Base-by-base conservation (phyloP, 331 rosid species). In the Malus hybrid region DNA sequence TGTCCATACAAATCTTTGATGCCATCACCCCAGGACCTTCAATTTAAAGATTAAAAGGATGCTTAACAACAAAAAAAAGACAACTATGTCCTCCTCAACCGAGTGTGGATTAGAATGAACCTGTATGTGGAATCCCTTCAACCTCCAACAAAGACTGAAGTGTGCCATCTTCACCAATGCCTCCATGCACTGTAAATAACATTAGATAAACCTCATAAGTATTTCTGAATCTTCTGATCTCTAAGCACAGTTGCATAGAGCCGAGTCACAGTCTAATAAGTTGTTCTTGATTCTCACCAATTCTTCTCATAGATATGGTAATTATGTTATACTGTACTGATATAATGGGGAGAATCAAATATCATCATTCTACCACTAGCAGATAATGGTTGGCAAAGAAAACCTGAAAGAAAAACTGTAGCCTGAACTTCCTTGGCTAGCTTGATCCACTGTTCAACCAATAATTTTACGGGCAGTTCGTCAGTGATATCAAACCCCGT, bases 131-230 rank as follows among this genome's bases (percentile, higher is more conserved):
- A 83, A 91, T 92, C 61, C 96, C 91, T 85, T 86, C 90, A 75
- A 89, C 91, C 77, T 88, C 92, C 80, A 93, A 82, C 84, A 91
- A 78, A 46, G 97, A 89, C 80, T 91, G 98, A 86, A 93, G 96
- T 2, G 90, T 88, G 56, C 98, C 98, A 78, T 93, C 96, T 87
- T 93, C 98, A 66, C 98, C 98, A 67, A 93, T 91, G 83, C 98
- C 98, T 85, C 98, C 98, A 87, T 93, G 98, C 86, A 93, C 98
- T 93, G 48, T 27, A 78, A 68, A 78, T 39, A 73, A 70, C 76
- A 66, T 48, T 69, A 76, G 74, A 71, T 56, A 74, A 39, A 75
- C 56, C 70, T 73, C 42, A 50, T 76, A 70, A 75, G 71, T 59
- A 36, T 71, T n/a, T 24, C n/a, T 57, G 60, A 19, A n/a, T 42